phyloP scores from a whole-genome alignment of 2,329 filamentous ascomycete genomes.

The Pezicula carpinea region DNA sequence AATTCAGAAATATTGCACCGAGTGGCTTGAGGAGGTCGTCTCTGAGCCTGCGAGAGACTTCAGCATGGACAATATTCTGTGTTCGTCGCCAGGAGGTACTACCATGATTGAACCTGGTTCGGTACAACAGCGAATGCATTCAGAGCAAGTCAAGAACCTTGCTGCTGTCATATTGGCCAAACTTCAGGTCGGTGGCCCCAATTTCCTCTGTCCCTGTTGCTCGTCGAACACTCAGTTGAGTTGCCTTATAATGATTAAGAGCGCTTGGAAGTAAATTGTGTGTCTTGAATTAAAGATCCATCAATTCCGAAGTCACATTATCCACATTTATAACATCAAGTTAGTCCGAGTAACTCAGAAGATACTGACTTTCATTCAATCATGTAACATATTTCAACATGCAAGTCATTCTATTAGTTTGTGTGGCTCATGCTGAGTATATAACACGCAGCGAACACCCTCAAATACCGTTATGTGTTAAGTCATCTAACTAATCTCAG shows the following conservation, averaged over 20 bases:
- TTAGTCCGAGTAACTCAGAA: no score
- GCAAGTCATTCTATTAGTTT: no score
- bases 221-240: constrained; percentile 2
- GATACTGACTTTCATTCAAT: no score
- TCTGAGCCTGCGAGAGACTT: constrained; percentile 62
- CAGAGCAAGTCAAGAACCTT: constrained; percentile 55
- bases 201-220: constrained; percentile 12
- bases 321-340: no score
- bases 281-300: no score
- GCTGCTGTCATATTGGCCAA: constrained; percentile 76
- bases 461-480: constrained; percentile 12
- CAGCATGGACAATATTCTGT: constrained; percentile 31
- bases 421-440: no score
- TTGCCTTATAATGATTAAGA: no score
- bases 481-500: constrained; percentile 29
- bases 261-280: no score
- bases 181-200: constrained; percentile 47
- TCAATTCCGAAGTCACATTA: no score
- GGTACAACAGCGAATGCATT: constrained; percentile 40
- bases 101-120: constrained; percentile 24
- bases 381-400: no score
- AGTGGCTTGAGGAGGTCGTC: constrained; percentile 83
- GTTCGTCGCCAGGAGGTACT: constrained; percentile 12
- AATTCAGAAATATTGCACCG: constrained; percentile 76
- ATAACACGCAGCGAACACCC: no score